Conservation (phyloP, 1,284 basidiomycete genomes). For the Neotropicomus parvogracilis region DNA sequence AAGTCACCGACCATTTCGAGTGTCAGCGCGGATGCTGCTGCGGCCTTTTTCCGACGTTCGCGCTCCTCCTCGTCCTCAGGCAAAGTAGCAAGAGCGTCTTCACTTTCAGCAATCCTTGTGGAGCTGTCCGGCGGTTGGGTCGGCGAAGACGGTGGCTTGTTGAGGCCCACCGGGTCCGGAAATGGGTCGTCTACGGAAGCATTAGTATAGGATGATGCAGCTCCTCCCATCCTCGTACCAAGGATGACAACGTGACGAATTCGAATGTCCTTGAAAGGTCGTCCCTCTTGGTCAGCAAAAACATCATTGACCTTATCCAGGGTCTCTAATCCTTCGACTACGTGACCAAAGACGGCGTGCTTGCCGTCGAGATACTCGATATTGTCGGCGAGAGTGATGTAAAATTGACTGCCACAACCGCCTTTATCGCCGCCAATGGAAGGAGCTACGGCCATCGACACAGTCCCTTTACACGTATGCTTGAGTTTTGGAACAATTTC, state of each 20-base stretch:
- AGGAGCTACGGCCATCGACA: slow-evolving; percentile 93
- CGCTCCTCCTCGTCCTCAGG: slow-evolving; percentile 83
- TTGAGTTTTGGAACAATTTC: slow-evolving; percentile 81
- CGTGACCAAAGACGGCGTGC: slow-evolving; percentile 92
- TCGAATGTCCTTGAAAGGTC: slow-evolving; percentile 90
- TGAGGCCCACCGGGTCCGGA: slow-evolving; percentile 76
- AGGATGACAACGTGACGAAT: slow-evolving; percentile 92
- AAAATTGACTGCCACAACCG: slow-evolving; percentile 94
- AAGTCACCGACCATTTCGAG: slow-evolving; percentile 99
- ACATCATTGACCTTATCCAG: slow-evolving; percentile 92
- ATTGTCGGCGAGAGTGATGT: slow-evolving; percentile 86
- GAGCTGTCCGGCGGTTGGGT: slow-evolving; percentile 78
- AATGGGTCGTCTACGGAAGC: slow-evolving; percentile 82
- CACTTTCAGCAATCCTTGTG: slow-evolving; percentile 87
- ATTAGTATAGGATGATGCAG: slow-evolving; percentile 6
- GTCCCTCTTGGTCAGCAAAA: slow-evolving; percentile 81
- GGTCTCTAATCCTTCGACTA: slow-evolving; percentile 92
- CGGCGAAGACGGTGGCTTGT: slow-evolving; percentile 74
- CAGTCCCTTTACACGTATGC: slow-evolving; percentile 83
- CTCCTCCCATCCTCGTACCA: slow-evolving; percentile 44
- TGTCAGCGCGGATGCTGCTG: slow-evolving; percentile 89
- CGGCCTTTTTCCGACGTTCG: slow-evolving; percentile 77
- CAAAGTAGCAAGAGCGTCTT: slow-evolving; percentile 74
- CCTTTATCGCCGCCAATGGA: slow-evolving; percentile 63
- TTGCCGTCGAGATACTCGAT: slow-evolving; percentile 96